phyloP scores from a whole-genome alignment of 148 eudicot species.

The Rhododendron vialii region DNA sequence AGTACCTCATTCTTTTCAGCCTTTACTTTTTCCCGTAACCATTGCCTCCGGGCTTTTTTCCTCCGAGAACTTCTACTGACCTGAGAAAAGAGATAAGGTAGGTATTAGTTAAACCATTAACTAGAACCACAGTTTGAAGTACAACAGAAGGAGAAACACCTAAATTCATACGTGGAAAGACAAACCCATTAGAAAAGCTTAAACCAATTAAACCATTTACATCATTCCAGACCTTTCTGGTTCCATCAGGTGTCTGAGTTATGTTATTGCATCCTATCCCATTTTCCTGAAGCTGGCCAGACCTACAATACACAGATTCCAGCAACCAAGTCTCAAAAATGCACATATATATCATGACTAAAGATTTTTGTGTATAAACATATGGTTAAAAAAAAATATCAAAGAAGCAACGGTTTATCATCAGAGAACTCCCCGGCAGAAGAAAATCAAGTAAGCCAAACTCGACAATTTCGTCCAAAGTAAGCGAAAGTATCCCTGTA shows the following conservation, averaged over 20 bases:
- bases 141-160: background rate
- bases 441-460: background rate
- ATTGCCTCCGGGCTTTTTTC: slow-evolving; percentile 44
- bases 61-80: slow-evolving; percentile 56
- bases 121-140: background rate
- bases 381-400: background rate
- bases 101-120: background rate
- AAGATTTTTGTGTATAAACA: background rate
- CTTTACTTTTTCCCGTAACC: slow-evolving; percentile 31
- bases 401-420: background rate
- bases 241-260: slow-evolving; percentile 25
- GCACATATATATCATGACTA: background rate
- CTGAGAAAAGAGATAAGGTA: slow-evolving; percentile 24
- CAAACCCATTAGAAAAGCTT: background rate
- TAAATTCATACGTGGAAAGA: background rate
- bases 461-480: background rate
- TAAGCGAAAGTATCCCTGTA: background rate
- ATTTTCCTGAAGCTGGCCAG: slow-evolving; percentile 35
- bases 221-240: slow-evolving; percentile 43
- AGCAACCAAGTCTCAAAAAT: background rate
- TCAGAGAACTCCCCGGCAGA: background rate
- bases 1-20: slow-evolving; percentile 42
- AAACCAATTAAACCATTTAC: background rate
- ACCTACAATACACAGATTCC: slow-evolving; percentile 14
- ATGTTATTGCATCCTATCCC: slow-evolving; percentile 20